phyloP scores from a whole-genome alignment of 1,139 yeast genomes.

The Debaryomyces sp. region DNA sequence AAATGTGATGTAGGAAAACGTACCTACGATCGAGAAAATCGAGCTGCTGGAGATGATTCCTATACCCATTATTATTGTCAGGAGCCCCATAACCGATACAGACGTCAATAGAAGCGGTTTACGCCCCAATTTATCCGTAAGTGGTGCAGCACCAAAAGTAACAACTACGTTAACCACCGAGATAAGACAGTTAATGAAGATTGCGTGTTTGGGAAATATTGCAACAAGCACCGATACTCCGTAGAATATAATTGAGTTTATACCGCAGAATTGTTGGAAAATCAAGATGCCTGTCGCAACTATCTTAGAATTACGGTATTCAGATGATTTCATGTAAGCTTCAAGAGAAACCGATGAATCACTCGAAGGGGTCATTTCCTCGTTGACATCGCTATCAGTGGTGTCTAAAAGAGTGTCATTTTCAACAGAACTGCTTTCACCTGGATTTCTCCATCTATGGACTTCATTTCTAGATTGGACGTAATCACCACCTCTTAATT shows the following conservation, averaged over 20 bases:
- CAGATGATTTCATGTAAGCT: conserved; percentile 52
- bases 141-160: conserved; percentile 70
- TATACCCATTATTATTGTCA: conserved; percentile 63
- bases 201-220: conserved; percentile 70
- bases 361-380: conserved; percentile 2
- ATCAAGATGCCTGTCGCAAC: conserved; percentile 75
- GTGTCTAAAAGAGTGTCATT: conserved; percentile 16
- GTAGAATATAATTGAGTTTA: conserved; percentile 87
- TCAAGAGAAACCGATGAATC: conserved; percentile 27
- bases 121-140: conserved; percentile 77
- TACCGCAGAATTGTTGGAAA: conserved; percentile 93
- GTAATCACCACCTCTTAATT: conserved; percentile 46
- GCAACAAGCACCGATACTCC: conserved; percentile 81
- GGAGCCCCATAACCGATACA: conserved; percentile 67
- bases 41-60: conserved; percentile 61
- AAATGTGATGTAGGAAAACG: conserved; percentile 73
- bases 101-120: conserved; percentile 70
- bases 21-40: conserved; percentile 60
- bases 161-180: conserved; percentile 72
- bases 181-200: conserved; percentile 70
- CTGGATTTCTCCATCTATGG: conserved; percentile 31
- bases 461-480: conserved; percentile 40
- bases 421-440: conserved; percentile 4
- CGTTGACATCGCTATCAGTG: conserved; percentile 10
- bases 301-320: conserved; percentile 57